Percentiles rank a stretch among this genome's conserved stretches.
phyloP scores from a whole-genome alignment of 352 stramenopile genomes.

The Pythium coloratum region DNA sequence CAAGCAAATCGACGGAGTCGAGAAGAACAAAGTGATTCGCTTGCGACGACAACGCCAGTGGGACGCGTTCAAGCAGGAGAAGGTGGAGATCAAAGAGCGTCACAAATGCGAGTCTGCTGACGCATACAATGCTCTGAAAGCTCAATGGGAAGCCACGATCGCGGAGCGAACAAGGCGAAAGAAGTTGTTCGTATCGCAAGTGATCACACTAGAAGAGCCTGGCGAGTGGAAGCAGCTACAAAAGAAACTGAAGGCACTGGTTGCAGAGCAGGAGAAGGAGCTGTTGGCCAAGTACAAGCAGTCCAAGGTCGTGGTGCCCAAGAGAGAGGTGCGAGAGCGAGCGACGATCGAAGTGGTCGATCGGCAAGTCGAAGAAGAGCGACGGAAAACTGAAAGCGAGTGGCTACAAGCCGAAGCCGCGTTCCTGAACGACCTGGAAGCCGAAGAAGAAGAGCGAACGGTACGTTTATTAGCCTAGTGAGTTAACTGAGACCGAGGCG shows the following conservation, averaged over 20 bases:
- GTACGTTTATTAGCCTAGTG: conserved; percentile 26
- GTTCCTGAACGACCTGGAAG: conserved; percentile 52
- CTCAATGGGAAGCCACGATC: conserved; percentile 44
- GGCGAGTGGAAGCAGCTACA: conserved; percentile 50
- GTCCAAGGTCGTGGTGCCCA: conserved; percentile 40
- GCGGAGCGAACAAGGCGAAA: conserved; percentile 29
- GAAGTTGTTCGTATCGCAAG: conserved; percentile 40
- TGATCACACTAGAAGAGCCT: conserved; percentile 55
- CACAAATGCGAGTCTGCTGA: conserved; percentile 41
- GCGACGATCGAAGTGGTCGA: conserved; percentile 53
- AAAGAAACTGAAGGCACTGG: conserved; percentile 33
- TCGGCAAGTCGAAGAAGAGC: conserved; percentile 53
- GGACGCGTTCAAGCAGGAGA: conserved; percentile 50
- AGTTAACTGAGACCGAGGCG: neutral
- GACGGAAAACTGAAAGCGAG: conserved; percentile 37
- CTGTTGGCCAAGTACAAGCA: conserved; percentile 50
- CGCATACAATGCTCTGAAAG: conserved; percentile 39
- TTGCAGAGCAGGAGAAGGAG: conserved; percentile 40
- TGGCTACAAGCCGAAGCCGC: conserved; percentile 53
- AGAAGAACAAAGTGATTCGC: conserved; percentile 68
- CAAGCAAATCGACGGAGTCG: conserved; percentile 46
- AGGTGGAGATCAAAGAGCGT: conserved; percentile 39
- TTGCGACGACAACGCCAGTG: conserved; percentile 55
- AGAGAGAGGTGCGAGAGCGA: conserved; percentile 46
- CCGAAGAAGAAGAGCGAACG: conserved; percentile 42